A percentile compares a stretch with the other conserved stretches of the same genome.
Evolutionary conservation across 2,329 filamentous ascomycete genomes (phyloP).

Genomic region (Colletotrichum echinochloae): DNA sequence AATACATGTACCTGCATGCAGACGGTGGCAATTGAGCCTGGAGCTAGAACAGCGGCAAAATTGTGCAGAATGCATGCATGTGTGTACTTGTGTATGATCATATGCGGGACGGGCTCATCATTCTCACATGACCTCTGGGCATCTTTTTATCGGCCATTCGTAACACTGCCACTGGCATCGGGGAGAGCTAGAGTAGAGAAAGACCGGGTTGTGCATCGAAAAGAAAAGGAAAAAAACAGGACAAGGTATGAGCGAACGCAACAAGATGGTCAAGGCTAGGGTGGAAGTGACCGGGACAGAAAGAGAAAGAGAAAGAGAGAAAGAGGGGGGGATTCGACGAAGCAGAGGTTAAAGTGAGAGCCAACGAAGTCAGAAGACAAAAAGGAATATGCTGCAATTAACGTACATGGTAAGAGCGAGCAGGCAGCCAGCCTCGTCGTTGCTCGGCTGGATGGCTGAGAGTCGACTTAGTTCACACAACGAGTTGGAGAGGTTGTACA

Average conservation of each 20-base stretch:
- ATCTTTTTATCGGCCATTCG: neutral
- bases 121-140: neutral
- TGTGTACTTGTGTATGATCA: neutral
- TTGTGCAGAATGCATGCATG: conserved; percentile 17
- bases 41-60: conserved; percentile 10
- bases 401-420: conserved; percentile 20
- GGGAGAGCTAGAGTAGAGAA: neutral
- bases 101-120: conserved; percentile 7
- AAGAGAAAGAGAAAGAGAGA: neutral
- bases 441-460: neutral
- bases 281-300: neutral
- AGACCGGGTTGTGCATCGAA: too few species aligned
- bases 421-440: neutral
- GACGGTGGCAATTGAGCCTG: conserved; percentile 19
- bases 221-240: neutral
- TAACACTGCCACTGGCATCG: too few species aligned
- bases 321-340: neutral
- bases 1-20: conserved; percentile 38
- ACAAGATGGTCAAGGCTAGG: too few species aligned
- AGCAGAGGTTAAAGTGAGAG: neutral
- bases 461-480: conserved; percentile 18
- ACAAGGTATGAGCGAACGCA: neutral
- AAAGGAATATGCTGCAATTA: conserved; percentile 12
- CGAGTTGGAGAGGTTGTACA: conserved; percentile 30
- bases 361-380: neutral